Conservation (phyloP, 2,329 filamentous ascomycete genomes). For the Aspergillus glaucus region DNA sequence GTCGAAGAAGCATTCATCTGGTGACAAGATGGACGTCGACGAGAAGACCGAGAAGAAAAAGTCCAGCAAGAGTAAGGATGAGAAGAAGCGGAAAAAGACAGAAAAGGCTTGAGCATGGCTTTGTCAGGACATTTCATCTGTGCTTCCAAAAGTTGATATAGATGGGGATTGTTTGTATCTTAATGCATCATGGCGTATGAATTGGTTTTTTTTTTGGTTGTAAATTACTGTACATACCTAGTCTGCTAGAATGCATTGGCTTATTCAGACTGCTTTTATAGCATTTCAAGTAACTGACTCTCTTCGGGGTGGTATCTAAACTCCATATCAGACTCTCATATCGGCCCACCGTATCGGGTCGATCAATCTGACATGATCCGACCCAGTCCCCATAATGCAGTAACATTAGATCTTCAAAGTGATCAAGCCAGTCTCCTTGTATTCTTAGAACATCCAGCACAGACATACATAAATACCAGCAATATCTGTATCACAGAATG, state of each 20-base stretch:
- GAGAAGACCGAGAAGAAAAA: constrained; percentile 26
- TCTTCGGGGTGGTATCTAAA: too few species aligned
- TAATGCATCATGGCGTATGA: not conserved
- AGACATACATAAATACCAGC: not conserved
- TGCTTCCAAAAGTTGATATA: not conserved
- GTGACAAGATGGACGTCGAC: constrained; percentile 11
- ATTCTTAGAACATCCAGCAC: not conserved
- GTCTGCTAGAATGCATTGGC: not conserved
- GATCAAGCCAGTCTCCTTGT: too few species aligned
- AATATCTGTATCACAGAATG: not conserved
- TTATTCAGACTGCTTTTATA: not conserved
- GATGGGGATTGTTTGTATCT: not conserved
- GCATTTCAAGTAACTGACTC: too few species aligned
- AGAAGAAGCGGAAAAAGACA: constrained; percentile 36
- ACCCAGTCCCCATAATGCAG: not conserved
- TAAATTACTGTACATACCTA: not conserved
- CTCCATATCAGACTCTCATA: not conserved
- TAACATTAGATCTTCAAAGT: too few species aligned
- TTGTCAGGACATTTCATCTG: constrained; percentile 33
- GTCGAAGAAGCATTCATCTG: constrained; percentile 32
- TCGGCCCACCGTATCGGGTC: not conserved
- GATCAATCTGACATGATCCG: not conserved
- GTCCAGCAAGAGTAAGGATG: constrained; percentile 31
- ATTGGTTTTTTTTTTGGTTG: not conserved
- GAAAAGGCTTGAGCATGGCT: constrained; percentile 23